Base-by-base conservation (phyloP, 78 protist species). In the Speleostelium caveatum region DNA sequence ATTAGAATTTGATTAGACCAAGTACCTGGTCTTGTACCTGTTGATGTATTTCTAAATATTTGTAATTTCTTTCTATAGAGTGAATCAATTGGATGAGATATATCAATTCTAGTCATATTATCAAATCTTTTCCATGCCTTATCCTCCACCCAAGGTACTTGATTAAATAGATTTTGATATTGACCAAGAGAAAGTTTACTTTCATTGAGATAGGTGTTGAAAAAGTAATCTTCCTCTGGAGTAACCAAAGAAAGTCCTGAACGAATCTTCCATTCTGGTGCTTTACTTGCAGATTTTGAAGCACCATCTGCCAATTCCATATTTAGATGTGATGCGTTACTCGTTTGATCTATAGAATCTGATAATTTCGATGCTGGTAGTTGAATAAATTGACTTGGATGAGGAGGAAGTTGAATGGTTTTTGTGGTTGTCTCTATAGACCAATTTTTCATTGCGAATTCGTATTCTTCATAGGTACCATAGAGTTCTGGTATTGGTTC, bases 401-500 rank as follows among this genome's bases (percentile, higher is more conserved):
- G 91, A n/a, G 91, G 91, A 24, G 91, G 91, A 0, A 83, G 60
- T 0, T 69, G 33, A 1, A 72, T 2, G 0, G 91, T 71, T 66
- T 83, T 83, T 0, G 75, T n/a, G 32, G 56, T 59, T 3, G 69
- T 73, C 30, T 83, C 91, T 4, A 36, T 61, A 12, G 91, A 58
- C 91, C 91, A 83, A 59, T 83, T 83, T 16, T 33, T 53, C 91
- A 83, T 83, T 2, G 91, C 78, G 60, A 19, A 69, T 58, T 83
- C 91, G 36, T 83, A 83, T 26, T 83, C 91, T 33, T 83, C 91
- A 59, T 42, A 83, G 41, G 71, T 83, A 22, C 49, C 26, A n/a
- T 68, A 83, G 1, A 83, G 16, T 33, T 83, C 91, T 26, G 91
- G 91, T 7, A 68, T 28, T 28, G 91, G 91, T 42, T 83, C 91